Base-by-base conservation (phyloP, 2,329 filamentous ascomycete species). In the Xenoacremonium recifei region DNA sequence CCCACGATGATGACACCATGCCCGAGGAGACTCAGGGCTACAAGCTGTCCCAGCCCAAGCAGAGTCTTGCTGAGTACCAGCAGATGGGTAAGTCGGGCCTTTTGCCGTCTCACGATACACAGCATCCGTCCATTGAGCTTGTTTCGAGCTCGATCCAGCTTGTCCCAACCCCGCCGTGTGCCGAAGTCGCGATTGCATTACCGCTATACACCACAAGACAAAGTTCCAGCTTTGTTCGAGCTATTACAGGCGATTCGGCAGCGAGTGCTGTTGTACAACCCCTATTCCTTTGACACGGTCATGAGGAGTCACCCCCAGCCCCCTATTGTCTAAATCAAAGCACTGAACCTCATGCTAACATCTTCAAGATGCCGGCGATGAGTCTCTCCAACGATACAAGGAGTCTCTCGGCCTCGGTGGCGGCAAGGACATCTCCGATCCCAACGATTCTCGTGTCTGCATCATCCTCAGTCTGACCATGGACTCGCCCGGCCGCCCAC, bases 321-420 rank as follows among this genome's bases (percentile, higher is more conserved):
- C n/a, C n/a, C n/a, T n/a, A n/a, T n/a, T n/a, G n/a, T n/a, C n/a
- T n/a, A n/a, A n/a, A n/a, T n/a, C n/a, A n/a, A n/a, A n/a, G n/a
- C n/a, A n/a, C n/a, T n/a, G n/a, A n/a, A n/a, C n/a, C n/a, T n/a
- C n/a, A n/a, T n/a, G n/a, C n/a, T n/a, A n/a, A n/a, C n/a, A 13
- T 21, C n/a, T 15, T 44, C 42, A 59, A 84, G 76, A 84, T 60
- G 74, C 77, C 55, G 73, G 87, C 60, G 93, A 99, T 67, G 92
- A 97, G 70, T 93, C 92, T 48, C 85, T 99, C 60, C 88, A 95
- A 72, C 87, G 92, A 61, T 99, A 95, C 87, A 99, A 99, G 77
- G 82, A 92, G 62, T 97, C 92, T 11, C 85, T 99, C 48, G 93
- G 93, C 56, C 83, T 97, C 47, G 82, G 84, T 51, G 83, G 82